A percentile compares a stretch with the other conserved stretches of the same genome.
Evolutionary conservation across 2,329 filamentous ascomycete genomes (phyloP).

Genomic region (Fusarium subglutinans): DNA sequence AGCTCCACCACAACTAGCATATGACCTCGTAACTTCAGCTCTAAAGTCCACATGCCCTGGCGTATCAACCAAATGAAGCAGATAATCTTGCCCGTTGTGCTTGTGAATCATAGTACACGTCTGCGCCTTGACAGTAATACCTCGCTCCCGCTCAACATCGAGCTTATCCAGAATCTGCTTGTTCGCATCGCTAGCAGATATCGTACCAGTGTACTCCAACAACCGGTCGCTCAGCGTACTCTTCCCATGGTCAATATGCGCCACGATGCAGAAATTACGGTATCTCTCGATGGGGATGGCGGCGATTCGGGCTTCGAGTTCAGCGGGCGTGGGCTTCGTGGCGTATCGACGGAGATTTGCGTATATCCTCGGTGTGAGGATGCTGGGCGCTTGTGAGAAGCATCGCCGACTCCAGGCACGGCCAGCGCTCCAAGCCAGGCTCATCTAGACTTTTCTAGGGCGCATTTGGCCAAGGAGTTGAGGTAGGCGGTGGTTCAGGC

Average conservation of each 20-base stretch:
- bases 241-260: slow-evolving; percentile 98
- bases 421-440: slow-evolving; percentile 49
- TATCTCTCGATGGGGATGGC: slow-evolving; percentile 81
- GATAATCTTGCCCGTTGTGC: slow-evolving; percentile 84
- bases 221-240: slow-evolving; percentile 93
- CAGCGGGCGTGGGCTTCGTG: slow-evolving; percentile 45
- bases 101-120: slow-evolving; percentile 98
- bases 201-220: slow-evolving; percentile 93
- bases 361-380: not conserved
- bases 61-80: slow-evolving; percentile 95
- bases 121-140: slow-evolving; percentile 98
- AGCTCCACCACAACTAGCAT: slow-evolving; percentile 94
- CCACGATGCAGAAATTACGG: slow-evolving; percentile 98
- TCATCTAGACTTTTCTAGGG: slow-evolving; percentile 45
- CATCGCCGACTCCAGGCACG: slow-evolving; percentile 52
- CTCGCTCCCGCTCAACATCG: slow-evolving; percentile 93
- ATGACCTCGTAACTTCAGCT: slow-evolving; percentile 93
- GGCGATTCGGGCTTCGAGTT: slow-evolving; percentile 65
- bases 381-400: slow-evolving; percentile 26
- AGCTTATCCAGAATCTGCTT: slow-evolving; percentile 98
- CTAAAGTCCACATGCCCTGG: slow-evolving; percentile 98
- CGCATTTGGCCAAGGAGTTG: slow-evolving; percentile 32
- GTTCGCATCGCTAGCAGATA: slow-evolving; percentile 80
- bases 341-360: slow-evolving; percentile 11
- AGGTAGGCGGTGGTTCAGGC: not conserved